Evolutionary conservation across 1,139 yeast genomes (phyloP), one percentile per base, ranked within the genome.

Genomic region (Torulaspora pretoriensis): DNA sequence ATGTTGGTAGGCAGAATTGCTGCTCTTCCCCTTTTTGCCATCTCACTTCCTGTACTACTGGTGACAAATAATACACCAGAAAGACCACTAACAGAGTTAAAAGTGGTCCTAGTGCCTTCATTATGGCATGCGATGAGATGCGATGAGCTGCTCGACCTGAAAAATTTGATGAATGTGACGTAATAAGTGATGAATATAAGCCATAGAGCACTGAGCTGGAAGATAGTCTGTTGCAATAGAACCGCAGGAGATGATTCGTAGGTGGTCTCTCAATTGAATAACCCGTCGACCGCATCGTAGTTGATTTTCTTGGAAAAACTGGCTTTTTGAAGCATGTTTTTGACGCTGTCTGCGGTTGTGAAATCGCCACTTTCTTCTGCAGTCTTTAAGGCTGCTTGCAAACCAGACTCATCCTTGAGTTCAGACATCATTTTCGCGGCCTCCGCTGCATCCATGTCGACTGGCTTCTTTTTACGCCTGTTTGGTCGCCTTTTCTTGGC

Each of bases 1-100:
- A 92, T 86, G 68, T 92, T 92, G 23, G 90, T 86, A 14, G 97
- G 97, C 62, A 90, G 72, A 45, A 88, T 74, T 41, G 96, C 96
- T 33, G 96, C 94, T 75, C 96, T 84, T 70, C 88, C 83, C 65
- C 81, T 77, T 69, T 83, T 86, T 34, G 78, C 95, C 97, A 89
- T 90, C 42, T 43, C 59, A 38, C n/a, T 35, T 12, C 27, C 10
- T n/a, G 13, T 19, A 3, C 8, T 23, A 35, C 30, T 14, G 12
- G n/a, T 8, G 4, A 8, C 19, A 23, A 30, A 6, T n/a, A 31
- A 36, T 14, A 24, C 24, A 12, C 16, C 10, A 8, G 29, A 8
- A n/a, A 9, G 25, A 36, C 5, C 12, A 9, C 32, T 16, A 14
- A 8, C 19, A 29, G n/a, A 3, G 22, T 29, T 14, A 14, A 16